Conservation (phyloP, 768 basidiomycete genomes). For the Exsudoporus frostii region DNA sequence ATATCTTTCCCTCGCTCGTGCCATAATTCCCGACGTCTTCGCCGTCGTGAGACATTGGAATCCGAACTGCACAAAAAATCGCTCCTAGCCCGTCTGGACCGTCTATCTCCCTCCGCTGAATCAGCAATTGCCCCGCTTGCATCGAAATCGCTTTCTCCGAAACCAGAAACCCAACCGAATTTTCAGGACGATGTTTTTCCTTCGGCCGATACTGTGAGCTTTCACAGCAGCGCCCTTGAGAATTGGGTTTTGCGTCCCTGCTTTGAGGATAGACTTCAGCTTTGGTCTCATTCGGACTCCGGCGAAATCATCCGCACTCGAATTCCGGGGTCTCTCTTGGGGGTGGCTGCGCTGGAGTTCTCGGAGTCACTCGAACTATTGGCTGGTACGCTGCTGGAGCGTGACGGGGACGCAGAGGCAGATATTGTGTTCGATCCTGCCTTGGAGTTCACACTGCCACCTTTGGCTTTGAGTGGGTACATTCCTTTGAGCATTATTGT, state of each 20-base stretch:
- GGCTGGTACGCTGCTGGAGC: slow-evolving; percentile 43
- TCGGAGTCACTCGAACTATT: slow-evolving; percentile 65
- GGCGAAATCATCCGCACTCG: slow-evolving; percentile 35
- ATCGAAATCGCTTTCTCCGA: slow-evolving; percentile 29
- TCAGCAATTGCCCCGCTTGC: slow-evolving; percentile 45
- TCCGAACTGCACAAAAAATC: slow-evolving; percentile 48
- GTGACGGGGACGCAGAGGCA: slow-evolving; percentile 8
- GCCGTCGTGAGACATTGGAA: slow-evolving; percentile 39
- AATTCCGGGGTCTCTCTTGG: slow-evolving; percentile 49
- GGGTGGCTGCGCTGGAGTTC: slow-evolving; percentile 71
- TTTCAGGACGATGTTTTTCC: slow-evolving; percentile 28
- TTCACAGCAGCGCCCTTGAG: slow-evolving; percentile 52
- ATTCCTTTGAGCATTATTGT: neutral
- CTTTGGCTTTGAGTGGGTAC: slow-evolving; percentile 18
- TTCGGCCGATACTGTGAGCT: slow-evolving; percentile 10
- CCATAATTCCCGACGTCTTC: slow-evolving; percentile 38
- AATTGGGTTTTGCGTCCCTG: slow-evolving; percentile 72
- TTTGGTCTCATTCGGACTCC: slow-evolving; percentile 47
- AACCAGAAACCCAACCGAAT: slow-evolving; percentile 34
- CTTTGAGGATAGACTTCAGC: slow-evolving; percentile 66
- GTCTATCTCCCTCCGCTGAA: slow-evolving; percentile 40
- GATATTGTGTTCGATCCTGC: slow-evolving; percentile 14
- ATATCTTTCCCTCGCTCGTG: slow-evolving; percentile 56
- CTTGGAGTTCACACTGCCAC: slow-evolving; percentile 16
- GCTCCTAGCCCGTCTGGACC: slow-evolving; percentile 46